A percentile compares a stretch with the other conserved stretches of the same genome.
These are phyloP conservation scores for Erysimum pusillum DNA, from an alignment of 441 rosid genomes.

Conservation along the genomic window DNA sequence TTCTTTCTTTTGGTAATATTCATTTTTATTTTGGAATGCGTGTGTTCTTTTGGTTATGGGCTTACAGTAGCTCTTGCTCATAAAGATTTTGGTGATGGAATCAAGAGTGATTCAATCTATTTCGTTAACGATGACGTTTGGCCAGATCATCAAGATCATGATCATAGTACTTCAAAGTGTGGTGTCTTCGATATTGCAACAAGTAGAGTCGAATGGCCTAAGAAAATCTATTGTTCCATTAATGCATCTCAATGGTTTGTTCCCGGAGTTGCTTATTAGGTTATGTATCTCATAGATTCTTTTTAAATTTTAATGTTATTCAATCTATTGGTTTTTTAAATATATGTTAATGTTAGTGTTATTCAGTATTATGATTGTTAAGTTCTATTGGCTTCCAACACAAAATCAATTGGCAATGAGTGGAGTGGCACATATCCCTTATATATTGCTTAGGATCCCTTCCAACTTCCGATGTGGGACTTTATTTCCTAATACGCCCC, in stretches of 20 bases:
- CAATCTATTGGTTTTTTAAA: background rate
- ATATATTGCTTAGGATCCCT: no score
- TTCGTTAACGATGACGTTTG: background rate
- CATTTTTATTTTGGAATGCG: no score
- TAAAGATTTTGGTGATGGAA: conserved; percentile 18
- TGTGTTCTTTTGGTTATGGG: conserved; percentile 25
- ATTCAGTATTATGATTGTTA: no score
- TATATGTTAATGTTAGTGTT: no score
- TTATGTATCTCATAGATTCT: background rate
- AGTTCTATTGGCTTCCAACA: no score
- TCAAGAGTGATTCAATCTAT: background rate
- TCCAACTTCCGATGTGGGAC: no score
- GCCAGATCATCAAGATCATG: conserved; percentile 18
- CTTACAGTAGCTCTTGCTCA: background rate
- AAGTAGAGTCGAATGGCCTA: background rate
- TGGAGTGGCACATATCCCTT: no score
- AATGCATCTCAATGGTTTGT: conserved; percentile 3
- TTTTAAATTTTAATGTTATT: background rate
- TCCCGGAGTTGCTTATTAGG: background rate
- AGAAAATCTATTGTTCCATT: background rate
- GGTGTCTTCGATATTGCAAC: conserved; percentile 1
- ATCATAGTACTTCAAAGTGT: background rate
- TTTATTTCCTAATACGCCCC: no score
- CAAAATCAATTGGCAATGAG: no score
- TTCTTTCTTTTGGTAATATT: no score